These are phyloP conservation scores for Podaxis mareebaensis DNA, from an alignment of 768 basidiomycete species.

Conservation along the genomic window DNA sequence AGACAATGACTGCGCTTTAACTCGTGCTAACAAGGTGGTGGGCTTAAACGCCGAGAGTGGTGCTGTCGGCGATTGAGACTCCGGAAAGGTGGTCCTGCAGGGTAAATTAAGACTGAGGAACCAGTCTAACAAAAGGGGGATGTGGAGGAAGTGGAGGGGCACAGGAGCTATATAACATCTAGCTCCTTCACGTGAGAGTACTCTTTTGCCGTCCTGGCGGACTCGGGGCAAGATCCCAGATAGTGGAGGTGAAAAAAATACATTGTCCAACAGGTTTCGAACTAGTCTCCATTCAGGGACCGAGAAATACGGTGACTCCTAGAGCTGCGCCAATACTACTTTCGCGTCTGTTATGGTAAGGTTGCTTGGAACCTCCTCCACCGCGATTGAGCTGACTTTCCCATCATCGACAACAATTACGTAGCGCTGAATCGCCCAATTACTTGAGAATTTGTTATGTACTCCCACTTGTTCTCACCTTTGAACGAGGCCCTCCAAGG, in stretches of 20 bases:
- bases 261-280: neutral
- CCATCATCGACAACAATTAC: slow-evolving; percentile 59
- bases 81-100: too few relatives aligned
- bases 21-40: too few relatives aligned
- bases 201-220: neutral
- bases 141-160: too few relatives aligned
- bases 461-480: slow-evolving; percentile 37
- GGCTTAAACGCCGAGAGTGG: too few relatives aligned
- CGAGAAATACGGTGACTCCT: neutral
- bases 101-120: too few relatives aligned
- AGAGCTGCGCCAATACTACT: slow-evolving; percentile 38
- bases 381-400: slow-evolving; percentile 52
- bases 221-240: neutral
- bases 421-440: slow-evolving; percentile 41
- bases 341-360: slow-evolving; percentile 56
- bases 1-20: too few relatives aligned
- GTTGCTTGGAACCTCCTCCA: slow-evolving; percentile 48
- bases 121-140: too few relatives aligned
- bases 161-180: too few relatives aligned
- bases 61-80: too few relatives aligned
- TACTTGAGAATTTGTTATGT: neutral
- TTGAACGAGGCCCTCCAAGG: slow-evolving; percentile 69
- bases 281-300: too few relatives aligned
- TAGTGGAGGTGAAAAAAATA: neutral
- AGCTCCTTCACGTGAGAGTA: too few relatives aligned